Evolutionary conservation across 768 basidiomycete species (phyloP), one percentile per base, ranked within the genome.

Genomic region (Boletus huronensis): DNA sequence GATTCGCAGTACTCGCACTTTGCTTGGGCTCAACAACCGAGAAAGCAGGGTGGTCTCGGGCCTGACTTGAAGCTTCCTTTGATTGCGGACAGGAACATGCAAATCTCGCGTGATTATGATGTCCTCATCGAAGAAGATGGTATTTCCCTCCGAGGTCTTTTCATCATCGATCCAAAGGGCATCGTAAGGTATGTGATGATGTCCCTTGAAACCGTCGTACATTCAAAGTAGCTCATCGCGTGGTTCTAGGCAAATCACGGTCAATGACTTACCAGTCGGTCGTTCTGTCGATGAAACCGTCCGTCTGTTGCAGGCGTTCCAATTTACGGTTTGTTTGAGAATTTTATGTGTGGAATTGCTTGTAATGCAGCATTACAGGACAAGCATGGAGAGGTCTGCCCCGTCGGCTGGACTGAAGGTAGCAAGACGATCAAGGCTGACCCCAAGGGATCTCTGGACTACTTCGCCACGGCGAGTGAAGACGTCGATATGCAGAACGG

Each of bases 251-350:
- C 87, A 91, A 77, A 87, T 90, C 61, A 92, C 90, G 51, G 77
- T 96, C 57, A 96, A 96, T 68, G 94, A 97, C 71, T 81, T 95
- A 38, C 91, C 93, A 14, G 93, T 96, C 46, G 94, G 94, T n/a
- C 89, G 94, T 50, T 93, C 91, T 3, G 93, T 96, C 50, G 93
- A 93, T 35, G 94, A 97, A 76, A 94, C 93, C 2, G 62, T 94
- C 50, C 88, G 94, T 55, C 83, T 97, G 46, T 76, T 97, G 74
- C 85, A 95, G 72, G 94, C 94, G 21, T 94, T 96, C 87, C 93
- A 95, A 67, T 93, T 88, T 72, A 84, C 83, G 13, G 89, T 90
- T 66, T 39, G 84, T 75, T 6, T 31, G 29, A 41, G 5, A 14
- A 3, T 29, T 45, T 45, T 48, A 26, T 44, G 10, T 2, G 9